phyloP scores from a whole-genome alignment of 345 rosid genomes.

The Melaleuca quinquenervia region DNA sequence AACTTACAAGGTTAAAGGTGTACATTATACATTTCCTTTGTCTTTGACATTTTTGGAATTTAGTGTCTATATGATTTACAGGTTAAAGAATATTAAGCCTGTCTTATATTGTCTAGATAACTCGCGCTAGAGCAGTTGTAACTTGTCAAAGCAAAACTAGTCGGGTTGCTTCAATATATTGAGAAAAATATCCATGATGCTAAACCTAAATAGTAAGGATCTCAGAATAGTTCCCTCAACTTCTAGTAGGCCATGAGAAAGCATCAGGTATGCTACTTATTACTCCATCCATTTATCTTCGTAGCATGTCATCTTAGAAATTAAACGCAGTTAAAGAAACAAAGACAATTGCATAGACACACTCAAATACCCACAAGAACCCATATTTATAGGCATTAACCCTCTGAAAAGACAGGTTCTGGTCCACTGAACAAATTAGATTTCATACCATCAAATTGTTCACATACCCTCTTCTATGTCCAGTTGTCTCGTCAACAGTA shows the following conservation, averaged over 20 bases:
- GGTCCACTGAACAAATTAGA: not conserved
- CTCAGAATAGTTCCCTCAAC: not conserved
- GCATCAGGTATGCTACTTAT: not conserved
- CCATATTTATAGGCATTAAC: not conserved
- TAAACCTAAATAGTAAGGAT: not conserved
- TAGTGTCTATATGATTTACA: not conserved
- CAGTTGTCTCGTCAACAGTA: slow-evolving; percentile 50
- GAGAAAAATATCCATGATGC: not conserved
- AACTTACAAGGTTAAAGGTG: not conserved
- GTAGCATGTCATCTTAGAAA: not conserved
- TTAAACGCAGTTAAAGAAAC: not conserved
- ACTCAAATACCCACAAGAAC: not conserved
- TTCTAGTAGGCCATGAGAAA: not conserved
- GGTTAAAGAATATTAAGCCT: not conserved
- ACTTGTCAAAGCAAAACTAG: not conserved
- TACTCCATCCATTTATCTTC: not conserved
- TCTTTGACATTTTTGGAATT: not conserved
- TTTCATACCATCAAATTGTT: not conserved
- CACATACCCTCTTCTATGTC: slow-evolving; percentile 67
- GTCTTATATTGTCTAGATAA: not conserved
- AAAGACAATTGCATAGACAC: not conserved
- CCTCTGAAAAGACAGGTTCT: not conserved
- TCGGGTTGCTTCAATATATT: not conserved
- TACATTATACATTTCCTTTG: not conserved
- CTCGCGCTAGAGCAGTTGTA: not conserved